phyloP scores from a whole-genome alignment of 345 rosid species.

The Populus davidiana region DNA sequence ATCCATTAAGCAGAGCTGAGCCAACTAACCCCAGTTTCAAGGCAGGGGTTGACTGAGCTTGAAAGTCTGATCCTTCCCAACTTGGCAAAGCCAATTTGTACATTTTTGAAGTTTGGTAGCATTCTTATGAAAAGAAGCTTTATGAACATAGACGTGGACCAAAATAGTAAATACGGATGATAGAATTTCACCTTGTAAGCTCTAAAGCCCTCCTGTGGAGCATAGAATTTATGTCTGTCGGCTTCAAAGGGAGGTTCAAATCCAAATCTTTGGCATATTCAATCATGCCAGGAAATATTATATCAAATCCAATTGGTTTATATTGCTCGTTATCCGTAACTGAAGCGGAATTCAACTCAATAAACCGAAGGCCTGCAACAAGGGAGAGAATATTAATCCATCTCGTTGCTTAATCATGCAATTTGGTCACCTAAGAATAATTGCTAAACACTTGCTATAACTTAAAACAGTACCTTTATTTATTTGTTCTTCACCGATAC shows the following conservation, averaged over 20 bases:
- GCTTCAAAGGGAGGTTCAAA: conserved; percentile 55
- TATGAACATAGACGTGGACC: neutral
- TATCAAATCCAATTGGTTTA: conserved; percentile 70
- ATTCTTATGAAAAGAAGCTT: neutral
- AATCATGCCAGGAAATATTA: conserved; percentile 79
- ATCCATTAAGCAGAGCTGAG: neutral
- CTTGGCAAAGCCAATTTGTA: neutral
- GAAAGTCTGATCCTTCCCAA: neutral
- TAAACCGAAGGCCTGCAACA: conserved; percentile 63
- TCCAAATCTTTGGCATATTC: conserved; percentile 60
- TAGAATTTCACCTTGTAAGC: conserved; percentile 48
- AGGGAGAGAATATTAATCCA: conserved; percentile 3
- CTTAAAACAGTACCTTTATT: conserved; percentile 40
- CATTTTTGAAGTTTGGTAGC: neutral
- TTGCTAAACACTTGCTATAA: neutral
- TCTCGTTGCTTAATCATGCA: neutral
- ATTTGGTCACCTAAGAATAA: no score
- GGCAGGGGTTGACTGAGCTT: neutral
- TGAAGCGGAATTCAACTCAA: conserved; percentile 56
- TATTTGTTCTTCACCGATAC: conserved; percentile 60
- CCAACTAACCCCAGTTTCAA: neutral
- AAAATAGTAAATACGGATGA: neutral
- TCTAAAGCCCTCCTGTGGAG: conserved; percentile 48
- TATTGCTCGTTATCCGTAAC: conserved; percentile 52
- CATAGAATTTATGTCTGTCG: conserved; percentile 46